Evolutionary conservation across 345 rosid genomes (phyloP), one percentile per base, ranked within the genome.

Genomic region (Eutrema heterophyllum): DNA sequence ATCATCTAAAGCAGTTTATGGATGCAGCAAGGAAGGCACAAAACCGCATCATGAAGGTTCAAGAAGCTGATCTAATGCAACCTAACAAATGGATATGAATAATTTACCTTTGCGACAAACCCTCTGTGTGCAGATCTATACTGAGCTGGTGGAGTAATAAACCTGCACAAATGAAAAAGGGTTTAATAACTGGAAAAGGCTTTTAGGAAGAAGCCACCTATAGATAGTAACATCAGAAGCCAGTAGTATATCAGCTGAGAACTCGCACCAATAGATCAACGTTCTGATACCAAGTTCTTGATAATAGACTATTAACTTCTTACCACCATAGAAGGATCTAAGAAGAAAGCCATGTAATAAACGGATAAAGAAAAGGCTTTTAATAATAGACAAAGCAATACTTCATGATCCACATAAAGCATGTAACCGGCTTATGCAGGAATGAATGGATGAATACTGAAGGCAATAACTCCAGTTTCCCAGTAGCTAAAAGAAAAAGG

Each of bases 51-150:
- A 44, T 3, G 9, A 33, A 65, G 35, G 62, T 39, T 41, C 27
- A 24, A 39, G 38, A 65, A 49, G 57, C 48, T 21, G 16, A 36
- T 38, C 26, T 46, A 56, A n/a, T 26, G 50, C 18, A 57, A 40
- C 54, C 9, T 14, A 44, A 67, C 29, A 52, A 9, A 62, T 45
- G 13, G 57, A 44, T 52, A 52, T 53, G 44, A 62, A 49, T 18
- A 40, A 0, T 15, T 40, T 80, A 93, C 98, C 97, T 93, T 88
- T 7, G 80, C 70, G 27, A 76, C 43, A 70, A 76, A 70, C 15
- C 80, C 71, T 55, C 58, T 55, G 14, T 64, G 67, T 55, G 52
- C 66, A 63, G 14, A 55, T 46, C 71, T 64, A 30, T 76, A 74
- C 78, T 83, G 91, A 49, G 29, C 78, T 36, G 74, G 73, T 29